Evolutionary conservation across 2,329 filamentous ascomycete species (phyloP), one percentile per base, ranked within the genome.

Genomic region (Hymenoscyphus albidus): DNA sequence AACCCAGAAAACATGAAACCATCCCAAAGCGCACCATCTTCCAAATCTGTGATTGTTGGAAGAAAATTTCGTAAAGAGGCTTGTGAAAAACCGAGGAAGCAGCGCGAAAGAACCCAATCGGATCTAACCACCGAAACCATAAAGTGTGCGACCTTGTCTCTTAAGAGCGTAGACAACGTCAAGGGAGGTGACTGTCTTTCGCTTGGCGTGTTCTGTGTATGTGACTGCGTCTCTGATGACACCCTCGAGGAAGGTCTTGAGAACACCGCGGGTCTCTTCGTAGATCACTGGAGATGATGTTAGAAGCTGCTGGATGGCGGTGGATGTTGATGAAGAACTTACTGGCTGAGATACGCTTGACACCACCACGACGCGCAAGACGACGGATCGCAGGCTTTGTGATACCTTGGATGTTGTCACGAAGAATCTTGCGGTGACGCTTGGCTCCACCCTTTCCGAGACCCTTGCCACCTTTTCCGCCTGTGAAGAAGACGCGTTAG

Each of bases 361-460:
- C 93, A 93, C 93, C 93, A 82, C 93, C 93, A 95, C 93, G 93
- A 83, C 93, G 93, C 72, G 93, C 93, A 80, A 97, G 93, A 96
- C 93, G 93, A 77, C 93, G 90, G 82, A 97, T 97, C 76, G 93
- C 93, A 76, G 93, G 93, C 91, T 97, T 97, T 78, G 93, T 97
- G 79, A 97, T 97, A 83, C 93, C 93, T 85, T 97, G 93, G 79
- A 97, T 97, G 91, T 97, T 97, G 90, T 97, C 93, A 83, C 93
- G 92, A 81, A 97, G 87, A 85, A 97, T 97, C 91, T 97, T 97
- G 78, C 94, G 89, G 85, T 97, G 93, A 83, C 93, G 93, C 91
- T 97, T 98, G 82, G 94, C 94, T 81, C 93, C 93, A 73, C 93
- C 93, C 89, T 97, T 97, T 80, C 93, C 93, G 82, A 97, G 92